phyloP scores from a whole-genome alignment of 179 eudicot genomes.

The Spergularia azorica region DNA sequence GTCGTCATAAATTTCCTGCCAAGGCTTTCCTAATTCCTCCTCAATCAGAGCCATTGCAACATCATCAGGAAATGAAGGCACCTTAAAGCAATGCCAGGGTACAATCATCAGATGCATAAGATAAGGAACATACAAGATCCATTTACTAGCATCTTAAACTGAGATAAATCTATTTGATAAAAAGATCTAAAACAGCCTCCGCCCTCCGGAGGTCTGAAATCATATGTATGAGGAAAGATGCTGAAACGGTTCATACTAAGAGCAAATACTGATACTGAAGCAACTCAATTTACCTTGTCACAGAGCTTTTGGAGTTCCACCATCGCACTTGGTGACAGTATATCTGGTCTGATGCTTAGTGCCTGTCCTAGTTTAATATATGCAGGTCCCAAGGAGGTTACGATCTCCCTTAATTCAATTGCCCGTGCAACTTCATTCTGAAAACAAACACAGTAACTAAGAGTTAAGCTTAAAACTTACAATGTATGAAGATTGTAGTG shows the following conservation, averaged over 20 bases:
- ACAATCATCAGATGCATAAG: conserved; percentile 13
- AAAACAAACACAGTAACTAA: conserved; percentile 7
- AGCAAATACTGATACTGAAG: conserved; percentile 12
- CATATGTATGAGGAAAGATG: background rate
- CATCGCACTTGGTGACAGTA: conserved; percentile 95
- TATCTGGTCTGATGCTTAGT: conserved; percentile 97
- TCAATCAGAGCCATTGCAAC: conserved; percentile 94
- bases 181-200: background rate
- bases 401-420: conserved; percentile 92
- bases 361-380: conserved; percentile 99
- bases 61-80: conserved; percentile 99
- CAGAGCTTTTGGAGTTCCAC: conserved; percentile 95
- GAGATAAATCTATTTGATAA: background rate
- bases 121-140: background rate
- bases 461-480: background rate
- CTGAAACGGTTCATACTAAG: background rate
- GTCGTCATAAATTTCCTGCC: conserved; percentile 88
- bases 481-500: background rate
- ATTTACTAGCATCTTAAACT: conserved; percentile 1
- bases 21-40: conserved; percentile 95
- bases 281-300: conserved; percentile 66
- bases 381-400: conserved; percentile 98
- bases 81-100: conserved; percentile 45
- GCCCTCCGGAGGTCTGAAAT: background rate
- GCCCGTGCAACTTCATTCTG: conserved; percentile 99